Conservation (phyloP, 1,284 basidiomycete genomes). For the Porogramme epimiltina region DNA sequence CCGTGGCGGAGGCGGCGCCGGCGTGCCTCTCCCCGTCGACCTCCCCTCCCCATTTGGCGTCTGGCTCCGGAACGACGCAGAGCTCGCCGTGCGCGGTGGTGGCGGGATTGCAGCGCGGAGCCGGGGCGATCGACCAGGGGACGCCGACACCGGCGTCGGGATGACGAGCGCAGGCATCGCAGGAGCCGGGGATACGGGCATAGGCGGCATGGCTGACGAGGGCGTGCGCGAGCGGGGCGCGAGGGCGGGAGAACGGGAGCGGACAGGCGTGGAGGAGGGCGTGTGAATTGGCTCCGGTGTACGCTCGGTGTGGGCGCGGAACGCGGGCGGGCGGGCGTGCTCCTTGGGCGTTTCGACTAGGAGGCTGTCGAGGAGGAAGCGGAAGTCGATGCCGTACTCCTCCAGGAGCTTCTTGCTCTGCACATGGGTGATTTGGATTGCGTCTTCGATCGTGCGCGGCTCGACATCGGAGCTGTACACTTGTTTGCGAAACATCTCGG, state of each 20-base stretch:
- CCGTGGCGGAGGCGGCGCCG: slow-evolving; percentile 56
- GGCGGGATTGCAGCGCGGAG: slow-evolving; percentile 22
- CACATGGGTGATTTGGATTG: slow-evolving; percentile 70
- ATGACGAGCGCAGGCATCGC: slow-evolving; percentile 17
- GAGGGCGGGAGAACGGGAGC: slow-evolving; percentile 31
- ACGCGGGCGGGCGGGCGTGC: slow-evolving; percentile 34
- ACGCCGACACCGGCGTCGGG: slow-evolving; percentile 21
- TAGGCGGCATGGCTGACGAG: slow-evolving; percentile 25
- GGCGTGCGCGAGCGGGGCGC: slow-evolving; percentile 27
- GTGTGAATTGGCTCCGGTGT: slow-evolving; percentile 30
- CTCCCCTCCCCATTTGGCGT: slow-evolving; percentile 28
- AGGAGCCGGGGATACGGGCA: slow-evolving; percentile 14
- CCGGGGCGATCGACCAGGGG: slow-evolving; percentile 20
- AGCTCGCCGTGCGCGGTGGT: slow-evolving; percentile 22
- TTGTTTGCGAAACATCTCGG: slow-evolving; percentile 87
- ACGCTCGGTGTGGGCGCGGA: slow-evolving; percentile 32
- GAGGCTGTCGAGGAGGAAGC: slow-evolving; percentile 78
- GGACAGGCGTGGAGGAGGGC: slow-evolving; percentile 32
- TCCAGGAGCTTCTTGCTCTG: slow-evolving; percentile 88
- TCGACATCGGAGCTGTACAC: slow-evolving; percentile 86
- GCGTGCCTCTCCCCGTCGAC: slow-evolving; percentile 35
- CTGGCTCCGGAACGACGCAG: slow-evolving; percentile 23
- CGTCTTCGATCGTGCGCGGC: slow-evolving; percentile 69
- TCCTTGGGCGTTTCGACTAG: slow-evolving; percentile 53
- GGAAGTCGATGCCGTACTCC: slow-evolving; percentile 93